A percentile compares a stretch with the other conserved stretches of the same genome.
phyloP scores from a whole-genome alignment of 1,284 basidiomycete genomes.

The Boletus semigastroideus region DNA sequence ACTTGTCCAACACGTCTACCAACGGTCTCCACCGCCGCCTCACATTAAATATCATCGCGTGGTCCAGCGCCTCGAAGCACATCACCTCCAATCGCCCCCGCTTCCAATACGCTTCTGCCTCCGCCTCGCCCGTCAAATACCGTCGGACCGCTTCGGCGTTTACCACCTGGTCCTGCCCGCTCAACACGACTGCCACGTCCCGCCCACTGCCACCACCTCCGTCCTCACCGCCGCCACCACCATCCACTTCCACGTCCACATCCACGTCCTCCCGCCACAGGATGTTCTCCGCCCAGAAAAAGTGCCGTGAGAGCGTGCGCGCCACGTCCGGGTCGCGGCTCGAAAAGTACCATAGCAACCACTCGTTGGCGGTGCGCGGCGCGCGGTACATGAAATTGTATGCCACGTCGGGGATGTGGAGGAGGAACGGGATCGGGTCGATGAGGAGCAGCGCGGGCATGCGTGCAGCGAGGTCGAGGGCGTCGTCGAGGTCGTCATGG shows the following conservation, averaged over 20 bases:
- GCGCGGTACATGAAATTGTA: constrained; percentile 64
- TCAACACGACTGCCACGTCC: constrained; percentile 49
- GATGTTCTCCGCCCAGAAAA: constrained; percentile 64
- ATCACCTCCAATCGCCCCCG: constrained; percentile 45
- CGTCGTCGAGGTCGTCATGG: too few relatives aligned
- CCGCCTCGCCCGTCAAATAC: constrained; percentile 51
- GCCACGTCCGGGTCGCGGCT: constrained; percentile 62
- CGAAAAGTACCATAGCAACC: constrained; percentile 69
- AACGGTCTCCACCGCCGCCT: constrained; percentile 36
- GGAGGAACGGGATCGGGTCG: constrained; percentile 63
- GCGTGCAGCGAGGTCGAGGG: constrained; percentile 27
- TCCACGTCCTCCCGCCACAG: constrained; percentile 62
- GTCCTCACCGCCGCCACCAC: too few relatives aligned
- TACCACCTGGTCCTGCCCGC: constrained; percentile 59
- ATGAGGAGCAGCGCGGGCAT: constrained; percentile 49
- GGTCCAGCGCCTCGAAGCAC: constrained; percentile 52
- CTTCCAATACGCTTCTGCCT: constrained; percentile 36
- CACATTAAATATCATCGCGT: constrained; percentile 56
- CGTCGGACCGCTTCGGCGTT: constrained; percentile 47
- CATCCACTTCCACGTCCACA: too few relatives aligned
- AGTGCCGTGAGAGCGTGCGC: constrained; percentile 54
- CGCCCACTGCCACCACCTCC: too few relatives aligned
- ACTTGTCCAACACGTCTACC: constrained; percentile 41
- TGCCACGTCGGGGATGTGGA: constrained; percentile 59
- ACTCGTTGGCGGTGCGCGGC: constrained; percentile 55